Conservation (phyloP, 2,329 filamentous ascomycete species). For the Calonectria henricotiae region DNA sequence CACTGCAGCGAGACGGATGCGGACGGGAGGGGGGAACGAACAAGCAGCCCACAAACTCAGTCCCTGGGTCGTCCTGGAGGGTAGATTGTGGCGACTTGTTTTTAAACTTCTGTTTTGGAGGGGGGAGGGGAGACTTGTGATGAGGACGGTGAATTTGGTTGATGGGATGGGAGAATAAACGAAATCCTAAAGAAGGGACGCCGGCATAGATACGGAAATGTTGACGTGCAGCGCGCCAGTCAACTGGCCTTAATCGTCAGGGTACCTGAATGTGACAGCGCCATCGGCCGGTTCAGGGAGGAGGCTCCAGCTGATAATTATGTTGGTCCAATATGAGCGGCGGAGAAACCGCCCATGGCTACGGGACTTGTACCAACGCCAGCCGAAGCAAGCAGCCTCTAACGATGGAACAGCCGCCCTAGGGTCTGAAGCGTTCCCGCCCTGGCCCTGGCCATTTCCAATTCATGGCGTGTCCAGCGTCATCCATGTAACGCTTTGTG, state of each 20-base stretch:
- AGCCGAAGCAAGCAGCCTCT: conserved; percentile 8
- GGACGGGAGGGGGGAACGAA: neutral
- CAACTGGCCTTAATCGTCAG: conserved; percentile 7
- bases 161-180: conserved; percentile 18
- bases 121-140: neutral
- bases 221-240: conserved; percentile 31
- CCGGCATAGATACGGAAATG: conserved; percentile 25
- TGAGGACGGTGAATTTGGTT: neutral
- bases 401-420: neutral
- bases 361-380: conserved; percentile 2
- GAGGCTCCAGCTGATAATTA: conserved; percentile 14
- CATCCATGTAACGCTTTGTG: conserved; percentile 22
- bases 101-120: conserved; percentile 3
- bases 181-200: conserved; percentile 5
- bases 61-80: neutral
- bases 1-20: conserved; percentile 18
- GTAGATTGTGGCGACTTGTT: neutral
- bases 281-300: conserved; percentile 15
- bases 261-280: conserved; percentile 28
- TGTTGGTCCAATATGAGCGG: neutral
- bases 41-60: conserved; percentile 7
- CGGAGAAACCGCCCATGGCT: neutral
- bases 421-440: conserved; percentile 12
- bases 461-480: conserved; percentile 20
- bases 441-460: conserved; percentile 2